Percentiles rank a stretch among this genome's conserved stretches.
These are phyloP conservation scores for Calonectria pseudoreteaudii DNA, from an alignment of 2,329 filamentous ascomycete genomes.

Conservation along the genomic window DNA sequence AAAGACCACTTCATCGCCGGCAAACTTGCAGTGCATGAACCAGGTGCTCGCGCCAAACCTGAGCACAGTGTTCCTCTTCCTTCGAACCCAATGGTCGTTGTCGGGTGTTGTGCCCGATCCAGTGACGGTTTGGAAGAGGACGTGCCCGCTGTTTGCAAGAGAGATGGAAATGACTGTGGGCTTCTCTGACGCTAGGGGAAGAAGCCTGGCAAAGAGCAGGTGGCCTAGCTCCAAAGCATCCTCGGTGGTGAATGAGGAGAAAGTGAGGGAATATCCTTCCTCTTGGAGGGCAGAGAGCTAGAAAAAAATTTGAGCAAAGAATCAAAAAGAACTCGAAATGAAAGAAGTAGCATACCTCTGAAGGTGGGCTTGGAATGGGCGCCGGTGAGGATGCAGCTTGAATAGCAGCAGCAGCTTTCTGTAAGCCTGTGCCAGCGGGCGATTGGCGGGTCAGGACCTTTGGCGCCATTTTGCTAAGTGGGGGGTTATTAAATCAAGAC, in stretches of 20 bases:
- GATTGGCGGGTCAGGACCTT: constrained; percentile 5
- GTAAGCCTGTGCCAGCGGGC: not conserved
- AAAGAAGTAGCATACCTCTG: not conserved
- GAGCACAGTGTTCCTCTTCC: constrained; percentile 11
- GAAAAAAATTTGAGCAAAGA: not conserved
- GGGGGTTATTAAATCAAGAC: not conserved
- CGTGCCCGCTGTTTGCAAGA: not conserved
- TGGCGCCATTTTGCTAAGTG: not conserved
- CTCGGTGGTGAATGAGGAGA: constrained; percentile 7
- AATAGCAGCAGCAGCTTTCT: not conserved
- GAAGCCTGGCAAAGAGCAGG: not conserved
- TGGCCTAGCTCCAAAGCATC: constrained; percentile 9
- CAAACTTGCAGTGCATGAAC: constrained; percentile 15
- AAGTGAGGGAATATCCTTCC: constrained; percentile 3
- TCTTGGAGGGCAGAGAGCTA: not conserved
- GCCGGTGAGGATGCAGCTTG: not conserved
- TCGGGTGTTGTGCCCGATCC: not conserved
- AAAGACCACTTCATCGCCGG: constrained; percentile 3
- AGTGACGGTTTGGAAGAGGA: not conserved
- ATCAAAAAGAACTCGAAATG: not conserved
- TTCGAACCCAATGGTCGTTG: constrained; percentile 11
- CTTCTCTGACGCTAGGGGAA: not conserved
- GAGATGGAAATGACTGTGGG: not conserved
- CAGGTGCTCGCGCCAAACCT: constrained; percentile 4
- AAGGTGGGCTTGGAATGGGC: not conserved